Evolutionary conservation across 2,329 filamentous ascomycete species (phyloP).

Genomic region (Leptographium procerum): DNA sequence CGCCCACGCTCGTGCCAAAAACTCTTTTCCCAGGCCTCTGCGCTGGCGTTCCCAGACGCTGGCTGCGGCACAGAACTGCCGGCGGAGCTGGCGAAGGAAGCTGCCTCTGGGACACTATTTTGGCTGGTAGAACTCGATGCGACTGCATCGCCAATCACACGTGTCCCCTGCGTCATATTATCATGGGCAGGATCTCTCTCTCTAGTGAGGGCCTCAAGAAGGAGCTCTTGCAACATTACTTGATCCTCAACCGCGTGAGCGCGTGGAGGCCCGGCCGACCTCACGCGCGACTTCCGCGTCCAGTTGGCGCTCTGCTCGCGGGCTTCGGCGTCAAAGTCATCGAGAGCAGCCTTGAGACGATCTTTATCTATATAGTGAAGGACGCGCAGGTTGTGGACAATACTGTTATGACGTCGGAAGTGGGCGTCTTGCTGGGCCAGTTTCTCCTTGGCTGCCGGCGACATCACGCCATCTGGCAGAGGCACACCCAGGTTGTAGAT

Average conservation of each 20-base stretch:
- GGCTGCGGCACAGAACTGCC: not conserved
- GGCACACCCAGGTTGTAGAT: slow-evolving; percentile 17
- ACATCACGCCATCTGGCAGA: slow-evolving; percentile 12
- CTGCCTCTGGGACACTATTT: not conserved
- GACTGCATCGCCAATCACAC: too few species aligned
- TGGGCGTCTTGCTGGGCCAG: slow-evolving; percentile 8
- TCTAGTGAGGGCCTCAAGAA: slow-evolving; percentile 14
- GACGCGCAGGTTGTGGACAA: slow-evolving; percentile 14
- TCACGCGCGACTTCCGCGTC: slow-evolving; percentile 14
- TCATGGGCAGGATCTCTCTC: not conserved
- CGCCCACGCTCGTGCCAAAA: not conserved
- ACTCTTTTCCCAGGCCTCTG: not conserved
- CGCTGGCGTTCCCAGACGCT: not conserved
- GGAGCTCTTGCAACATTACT: slow-evolving; percentile 14
- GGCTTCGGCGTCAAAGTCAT: slow-evolving; percentile 14
- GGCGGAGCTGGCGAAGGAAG: not conserved
- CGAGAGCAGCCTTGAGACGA: slow-evolving; percentile 9
- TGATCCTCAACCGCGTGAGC: slow-evolving; percentile 12
- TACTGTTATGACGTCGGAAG: slow-evolving; percentile 13
- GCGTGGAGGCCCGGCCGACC: slow-evolving; percentile 5
- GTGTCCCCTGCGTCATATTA: not conserved
- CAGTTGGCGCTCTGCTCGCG: slow-evolving; percentile 13
- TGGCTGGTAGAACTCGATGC: not conserved
- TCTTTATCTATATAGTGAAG: slow-evolving; percentile 13
- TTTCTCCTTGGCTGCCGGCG: slow-evolving; percentile 12